Evolutionary conservation across 148 eudicot genomes (phyloP), one percentile per base, ranked within the genome.

Genomic region (Nyssa sinensis): DNA sequence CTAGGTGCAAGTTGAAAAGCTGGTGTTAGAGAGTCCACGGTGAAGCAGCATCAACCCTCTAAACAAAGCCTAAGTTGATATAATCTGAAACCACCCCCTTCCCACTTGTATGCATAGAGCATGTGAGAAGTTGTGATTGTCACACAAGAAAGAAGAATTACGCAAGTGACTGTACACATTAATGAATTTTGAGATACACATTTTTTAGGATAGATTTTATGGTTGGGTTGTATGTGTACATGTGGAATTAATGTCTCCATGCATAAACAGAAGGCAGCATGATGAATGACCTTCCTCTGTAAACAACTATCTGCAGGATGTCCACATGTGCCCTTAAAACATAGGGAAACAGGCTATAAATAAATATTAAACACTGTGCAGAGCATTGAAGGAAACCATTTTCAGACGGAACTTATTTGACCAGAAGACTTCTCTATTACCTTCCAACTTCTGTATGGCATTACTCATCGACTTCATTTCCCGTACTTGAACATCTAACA

Each of bases 401-500:
- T 62, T n/a, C 10, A 30, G 29, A 62, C 19, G 25, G 27, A 62
- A 62, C 59, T 21, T 17, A 62, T 33, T 7, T 51, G 62, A 67
- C 59, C 39, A 63, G 33, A 53, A 64, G 58, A 75, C 30, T 53
- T 44, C 29, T 73, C 23, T 31, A 33, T 66, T 84, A 92, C 96
- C 90, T 88, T 92, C 93, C 83, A 94, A 78, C 69, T 86, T 90
- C 65, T 68, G 68, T 27, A 94, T 75, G 27, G 93, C 69, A 81
- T 44, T 90, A 70, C 85, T 88, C 96, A 92, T 87, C 35, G 88
- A 81, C 76, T 84, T 92, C 85, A 94, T 90, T 77, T 92, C 98
- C 75, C 78, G 93, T 62, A 92, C 81, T 84, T 94, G 98, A 65
- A 77, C 78, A 32, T 82, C 90, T 81, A 92, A 70, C 86, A 90